Conservation (phyloP, 2,329 filamentous ascomycete genomes). For the Penicillium janthinellum region DNA sequence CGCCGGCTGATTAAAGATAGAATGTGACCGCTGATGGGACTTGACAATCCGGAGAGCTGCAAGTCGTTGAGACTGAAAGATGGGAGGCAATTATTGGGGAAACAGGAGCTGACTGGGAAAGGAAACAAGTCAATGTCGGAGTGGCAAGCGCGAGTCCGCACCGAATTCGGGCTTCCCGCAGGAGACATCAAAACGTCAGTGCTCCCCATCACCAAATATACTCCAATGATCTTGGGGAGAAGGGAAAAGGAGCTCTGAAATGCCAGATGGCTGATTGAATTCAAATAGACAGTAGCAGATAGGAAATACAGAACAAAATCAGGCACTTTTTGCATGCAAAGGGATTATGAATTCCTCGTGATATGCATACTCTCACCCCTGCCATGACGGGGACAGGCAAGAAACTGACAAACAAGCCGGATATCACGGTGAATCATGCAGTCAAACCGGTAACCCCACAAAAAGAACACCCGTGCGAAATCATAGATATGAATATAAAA, state of each 20-base stretch:
- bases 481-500: slow-evolving; percentile 13
- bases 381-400: slow-evolving; percentile 30
- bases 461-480: slow-evolving; percentile 28
- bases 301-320: slow-evolving; percentile 21
- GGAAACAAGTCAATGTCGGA: background rate
- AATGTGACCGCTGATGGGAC: background rate
- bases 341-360: slow-evolving; percentile 25
- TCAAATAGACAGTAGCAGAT: slow-evolving; percentile 20
- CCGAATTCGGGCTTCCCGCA: background rate
- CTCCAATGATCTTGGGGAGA: background rate
- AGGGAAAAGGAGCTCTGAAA: background rate
- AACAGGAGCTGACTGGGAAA: background rate
- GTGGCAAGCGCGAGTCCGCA: background rate
- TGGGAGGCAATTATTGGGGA: background rate
- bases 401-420: slow-evolving; percentile 38
- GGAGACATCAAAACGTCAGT: background rate
- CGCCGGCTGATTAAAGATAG: slow-evolving; percentile 11
- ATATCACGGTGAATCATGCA: slow-evolving; percentile 39
- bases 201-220: background rate
- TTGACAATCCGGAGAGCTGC: background rate
- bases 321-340: slow-evolving; percentile 28
- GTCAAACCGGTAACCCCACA: slow-evolving; percentile 32
- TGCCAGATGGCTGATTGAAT: slow-evolving; percentile 4
- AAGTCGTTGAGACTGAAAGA: background rate
- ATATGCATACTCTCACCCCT: slow-evolving; percentile 35